These are phyloP conservation scores for Penicillium riverlandense DNA, from an alignment of 495 filamentous ascomycete genomes.

Conservation along the genomic window DNA sequence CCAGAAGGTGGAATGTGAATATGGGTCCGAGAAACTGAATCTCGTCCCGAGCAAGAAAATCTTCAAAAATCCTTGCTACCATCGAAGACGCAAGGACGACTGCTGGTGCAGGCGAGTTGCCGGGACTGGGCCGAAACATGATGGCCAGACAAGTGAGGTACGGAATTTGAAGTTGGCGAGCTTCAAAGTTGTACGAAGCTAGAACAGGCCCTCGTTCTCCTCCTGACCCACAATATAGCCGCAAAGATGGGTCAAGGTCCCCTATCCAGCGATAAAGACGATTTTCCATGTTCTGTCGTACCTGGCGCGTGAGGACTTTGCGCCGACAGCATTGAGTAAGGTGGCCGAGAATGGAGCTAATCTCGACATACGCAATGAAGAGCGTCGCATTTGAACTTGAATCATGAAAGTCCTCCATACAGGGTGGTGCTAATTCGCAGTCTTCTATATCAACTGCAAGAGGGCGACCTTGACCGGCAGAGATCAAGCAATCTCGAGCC, in stretches of 20 bases:
- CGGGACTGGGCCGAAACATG: slow-evolving; percentile 11
- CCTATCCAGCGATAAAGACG: slow-evolving; percentile 14
- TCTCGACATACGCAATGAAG: slow-evolving; percentile 18
- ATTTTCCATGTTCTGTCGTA: slow-evolving; percentile 12
- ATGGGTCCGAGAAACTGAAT: slow-evolving; percentile 16
- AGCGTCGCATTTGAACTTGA: slow-evolving; percentile 8
- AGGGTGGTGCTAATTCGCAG: slow-evolving; percentile 14
- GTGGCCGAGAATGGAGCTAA: slow-evolving; percentile 17
- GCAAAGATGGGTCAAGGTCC: slow-evolving; percentile 9
- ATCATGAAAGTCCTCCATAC: slow-evolving; percentile 13
- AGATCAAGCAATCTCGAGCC: slow-evolving; percentile 21
- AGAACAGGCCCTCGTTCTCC: not conserved
- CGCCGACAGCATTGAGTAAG: slow-evolving; percentile 15
- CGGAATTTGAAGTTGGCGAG: slow-evolving; percentile 15
- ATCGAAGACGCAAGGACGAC: slow-evolving; percentile 15
- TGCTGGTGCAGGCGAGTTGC: slow-evolving; percentile 10
- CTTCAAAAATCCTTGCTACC: slow-evolving; percentile 17
- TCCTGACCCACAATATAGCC: slow-evolving; percentile 4
- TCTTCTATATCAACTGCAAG: slow-evolving; percentile 15
- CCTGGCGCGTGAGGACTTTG: slow-evolving; percentile 10
- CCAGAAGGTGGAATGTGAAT: slow-evolving; percentile 19
- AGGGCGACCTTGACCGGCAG: slow-evolving; percentile 19
- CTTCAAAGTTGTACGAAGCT: slow-evolving; percentile 14
- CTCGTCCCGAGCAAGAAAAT: slow-evolving; percentile 20
- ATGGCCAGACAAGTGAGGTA: slow-evolving; percentile 19